Evolutionary conservation across 306 rosid genomes (phyloP), one percentile per base, ranked within the genome.

Genomic region (Dryas drummondii): DNA sequence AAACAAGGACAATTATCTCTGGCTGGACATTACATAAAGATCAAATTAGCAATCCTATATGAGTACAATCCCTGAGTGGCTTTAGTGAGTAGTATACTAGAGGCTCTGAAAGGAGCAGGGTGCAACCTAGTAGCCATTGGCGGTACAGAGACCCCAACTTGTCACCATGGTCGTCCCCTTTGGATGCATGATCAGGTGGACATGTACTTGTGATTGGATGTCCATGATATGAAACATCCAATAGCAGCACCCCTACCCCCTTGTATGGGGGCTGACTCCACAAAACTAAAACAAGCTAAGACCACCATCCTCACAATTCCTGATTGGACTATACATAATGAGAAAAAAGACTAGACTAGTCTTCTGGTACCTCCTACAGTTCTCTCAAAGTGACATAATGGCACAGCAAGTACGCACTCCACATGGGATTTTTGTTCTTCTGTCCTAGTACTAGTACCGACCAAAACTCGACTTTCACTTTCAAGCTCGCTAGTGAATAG

Each of bases 251-350:
- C 80, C 77, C 68, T 64, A 83, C 76, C 81, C 56, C 15, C 50
- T 52, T 44, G 60, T 61, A 71, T 78, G 81, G 63, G 58, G 19
- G 79, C 75, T 48, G 78, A 75, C 81, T 79, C 73, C 66, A 67
- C 77, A 75, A 32, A 32, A 52, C 60, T 71, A 16, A 61, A 47
- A 68, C 40, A 6, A 45, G 50, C 70, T 2, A 55, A 47, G 63
- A 50, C 66, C 76, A 50, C 71, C 80, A 53, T 5, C 60, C 4
- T 19, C 15, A 47, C 46, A 27, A 49, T 57, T 47, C 51, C 19
- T 42, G 76, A 71, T 0, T 22, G 52, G 32, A 12, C 14, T 32
- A 44, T 45, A 4, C 59, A 64, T 54, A 78, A n/a, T 48, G 64
- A 57, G 41, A 63, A 62, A 82, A 42, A 32, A 32, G 37, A 32